A percentile compares a stretch with the other conserved stretches of the same genome.
Evolutionary conservation across 2,329 filamentous ascomycete genomes (phyloP).

Genomic region (Phaeoacremonium minimum): DNA sequence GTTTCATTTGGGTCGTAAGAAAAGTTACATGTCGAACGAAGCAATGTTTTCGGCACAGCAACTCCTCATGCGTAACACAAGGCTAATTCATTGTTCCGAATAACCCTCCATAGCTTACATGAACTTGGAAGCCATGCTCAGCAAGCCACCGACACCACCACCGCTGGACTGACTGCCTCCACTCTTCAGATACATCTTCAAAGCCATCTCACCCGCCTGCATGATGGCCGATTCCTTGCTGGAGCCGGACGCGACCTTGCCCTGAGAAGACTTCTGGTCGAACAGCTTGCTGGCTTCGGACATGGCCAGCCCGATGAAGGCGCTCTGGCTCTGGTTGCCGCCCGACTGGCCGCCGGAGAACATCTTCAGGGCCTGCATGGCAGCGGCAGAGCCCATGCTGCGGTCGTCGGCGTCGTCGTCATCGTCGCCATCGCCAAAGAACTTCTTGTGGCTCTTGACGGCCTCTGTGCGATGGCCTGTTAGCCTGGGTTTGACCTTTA

Average conservation of each 20-base stretch:
- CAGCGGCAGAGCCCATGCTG: slow-evolving; percentile 67
- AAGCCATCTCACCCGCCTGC: slow-evolving; percentile 76
- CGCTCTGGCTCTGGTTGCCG: slow-evolving; percentile 56
- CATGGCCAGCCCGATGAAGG: slow-evolving; percentile 84
- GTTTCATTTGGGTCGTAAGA: no score
- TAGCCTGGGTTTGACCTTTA: no score
- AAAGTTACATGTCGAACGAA: no score
- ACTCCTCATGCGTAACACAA: no score
- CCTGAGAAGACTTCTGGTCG: slow-evolving; percentile 51
- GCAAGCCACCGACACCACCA: slow-evolving; percentile 37
- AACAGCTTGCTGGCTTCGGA: slow-evolving; percentile 76
- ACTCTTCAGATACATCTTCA: slow-evolving; percentile 89
- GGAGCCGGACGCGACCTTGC: slow-evolving; percentile 50
- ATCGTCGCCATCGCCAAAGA: slow-evolving; percentile 57
- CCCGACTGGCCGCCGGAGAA: slow-evolving; percentile 51
- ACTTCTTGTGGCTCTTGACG: slow-evolving; percentile 69
- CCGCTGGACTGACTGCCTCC: slow-evolving; percentile 34
- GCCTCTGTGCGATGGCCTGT: slow-evolving; percentile 57
- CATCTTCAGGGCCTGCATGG: slow-evolving; percentile 77
- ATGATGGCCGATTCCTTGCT: slow-evolving; percentile 79
- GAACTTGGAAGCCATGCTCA: slow-evolving; percentile 44
- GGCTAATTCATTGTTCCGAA: neutral
- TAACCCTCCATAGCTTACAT: slow-evolving; percentile 17
- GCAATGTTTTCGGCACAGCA: no score
- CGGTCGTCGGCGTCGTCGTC: slow-evolving; percentile 40